phyloP scores from a whole-genome alignment of 1,284 basidiomycete species.

The Cryptococcus sp. region DNA sequence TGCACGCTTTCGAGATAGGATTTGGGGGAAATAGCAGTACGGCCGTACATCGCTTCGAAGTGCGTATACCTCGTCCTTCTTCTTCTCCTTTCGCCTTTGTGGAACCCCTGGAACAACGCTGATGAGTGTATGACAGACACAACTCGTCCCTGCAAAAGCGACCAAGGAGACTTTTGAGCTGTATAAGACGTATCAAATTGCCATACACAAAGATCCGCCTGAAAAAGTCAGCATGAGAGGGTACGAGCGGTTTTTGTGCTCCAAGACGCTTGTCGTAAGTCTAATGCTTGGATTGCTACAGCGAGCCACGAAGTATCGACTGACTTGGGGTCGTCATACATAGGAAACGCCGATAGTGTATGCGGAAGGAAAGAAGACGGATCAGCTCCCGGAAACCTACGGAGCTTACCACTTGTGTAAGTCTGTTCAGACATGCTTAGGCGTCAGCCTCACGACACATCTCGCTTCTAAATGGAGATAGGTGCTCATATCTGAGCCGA shows the following conservation, averaged over 20 bases:
- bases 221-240: constrained; percentile 57
- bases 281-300: not conserved
- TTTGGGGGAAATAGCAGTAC: constrained; percentile 13
- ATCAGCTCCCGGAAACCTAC: constrained; percentile 68
- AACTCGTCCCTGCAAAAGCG: constrained; percentile 70
- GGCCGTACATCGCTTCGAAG: constrained; percentile 34
- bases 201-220: constrained; percentile 69
- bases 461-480: not conserved
- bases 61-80: constrained; percentile 13
- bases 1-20: constrained; percentile 37
- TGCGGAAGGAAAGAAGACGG: not conserved
- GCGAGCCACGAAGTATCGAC: not conserved
- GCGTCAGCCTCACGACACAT: not conserved
- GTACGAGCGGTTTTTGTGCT: constrained; percentile 75
- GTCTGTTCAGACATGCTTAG: constrained; percentile 4
- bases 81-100: not conserved
- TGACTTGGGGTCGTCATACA: constrained; percentile 55
- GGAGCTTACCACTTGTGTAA: constrained; percentile 75
- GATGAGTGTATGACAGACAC: constrained; percentile 58
- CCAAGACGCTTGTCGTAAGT: constrained; percentile 71
- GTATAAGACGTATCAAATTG: constrained; percentile 71
- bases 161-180: constrained; percentile 78
- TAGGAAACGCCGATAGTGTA: constrained; percentile 54
- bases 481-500: not conserved
- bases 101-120: too few species aligned